Evolutionary conservation across 768 basidiomycete genomes (phyloP).

Genomic region (Boletales sp.): DNA sequence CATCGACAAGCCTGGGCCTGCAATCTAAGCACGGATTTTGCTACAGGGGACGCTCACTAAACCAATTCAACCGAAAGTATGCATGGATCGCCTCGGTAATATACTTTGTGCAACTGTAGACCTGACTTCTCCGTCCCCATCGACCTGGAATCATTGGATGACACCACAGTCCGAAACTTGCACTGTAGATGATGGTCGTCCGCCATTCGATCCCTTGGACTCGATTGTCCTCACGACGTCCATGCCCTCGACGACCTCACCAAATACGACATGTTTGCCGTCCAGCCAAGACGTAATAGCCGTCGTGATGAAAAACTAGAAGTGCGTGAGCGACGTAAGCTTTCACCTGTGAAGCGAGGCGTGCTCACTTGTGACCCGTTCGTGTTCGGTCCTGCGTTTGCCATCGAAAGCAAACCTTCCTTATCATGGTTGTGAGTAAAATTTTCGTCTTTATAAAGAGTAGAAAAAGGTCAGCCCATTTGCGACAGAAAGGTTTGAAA

Average conservation of each 20-base stretch:
- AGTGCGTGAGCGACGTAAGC: not conserved
- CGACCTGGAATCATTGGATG: conserved; percentile 26
- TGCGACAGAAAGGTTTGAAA: not conserved
- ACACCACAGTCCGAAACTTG: conserved; percentile 55
- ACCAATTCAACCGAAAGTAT: too few relatives aligned
- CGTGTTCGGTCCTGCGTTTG: conserved; percentile 80
- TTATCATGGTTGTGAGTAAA: conserved; percentile 60
- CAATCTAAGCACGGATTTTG: too few relatives aligned
- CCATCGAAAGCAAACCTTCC: conserved; percentile 76
- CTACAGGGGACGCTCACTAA: too few relatives aligned
- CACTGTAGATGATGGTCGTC: conserved; percentile 36
- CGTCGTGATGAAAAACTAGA: conserved; percentile 76
- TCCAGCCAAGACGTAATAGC: conserved; percentile 60
- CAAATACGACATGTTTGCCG: conserved; percentile 45
- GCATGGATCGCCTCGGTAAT: too few relatives aligned
- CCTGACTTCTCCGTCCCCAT: not conserved
- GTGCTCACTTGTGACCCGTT: conserved; percentile 69
- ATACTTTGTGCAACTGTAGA: not conserved
- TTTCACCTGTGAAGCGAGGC: not conserved
- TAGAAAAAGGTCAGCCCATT: not conserved
- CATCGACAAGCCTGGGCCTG: too few relatives aligned
- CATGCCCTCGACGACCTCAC: conserved; percentile 45
- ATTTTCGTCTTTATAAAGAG: conserved; percentile 53
- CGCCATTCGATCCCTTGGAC: conserved; percentile 24
- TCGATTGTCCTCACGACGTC: conserved; percentile 41